phyloP scores from a whole-genome alignment of 2,329 filamentous ascomycete genomes.

The Fusarium bactridioides region DNA sequence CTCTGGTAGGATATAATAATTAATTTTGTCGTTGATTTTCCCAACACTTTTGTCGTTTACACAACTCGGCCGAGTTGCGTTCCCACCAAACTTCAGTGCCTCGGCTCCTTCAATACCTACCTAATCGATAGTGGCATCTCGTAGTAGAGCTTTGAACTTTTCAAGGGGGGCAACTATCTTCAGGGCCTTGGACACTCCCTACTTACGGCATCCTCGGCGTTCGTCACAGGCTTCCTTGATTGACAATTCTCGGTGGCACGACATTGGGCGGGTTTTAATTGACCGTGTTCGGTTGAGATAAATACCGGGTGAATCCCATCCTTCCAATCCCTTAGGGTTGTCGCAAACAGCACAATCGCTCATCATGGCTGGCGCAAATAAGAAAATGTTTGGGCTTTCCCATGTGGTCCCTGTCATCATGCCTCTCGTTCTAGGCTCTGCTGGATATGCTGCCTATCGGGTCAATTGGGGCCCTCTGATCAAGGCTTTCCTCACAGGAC shows the following conservation, averaged over 20 bases:
- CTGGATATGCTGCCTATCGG: constrained; percentile 58
- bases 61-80: constrained; percentile 5
- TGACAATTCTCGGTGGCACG: not conserved
- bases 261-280: not conserved
- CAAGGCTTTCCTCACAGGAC: constrained; percentile 59
- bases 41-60: constrained; percentile 9
- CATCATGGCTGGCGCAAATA: constrained; percentile 46
- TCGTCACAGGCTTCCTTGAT: not conserved
- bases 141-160: not conserved
- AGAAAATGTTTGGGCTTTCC: constrained; percentile 46
- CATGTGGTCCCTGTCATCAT: constrained; percentile 51
- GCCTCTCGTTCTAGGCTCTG: constrained; percentile 51
- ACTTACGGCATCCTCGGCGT: constrained; percentile 2
- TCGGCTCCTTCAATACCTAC: constrained; percentile 21
- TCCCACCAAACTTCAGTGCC: constrained; percentile 30
- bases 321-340: not conserved
- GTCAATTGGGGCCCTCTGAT: constrained; percentile 52
- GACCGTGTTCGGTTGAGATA: not conserved
- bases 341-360: constrained; percentile 6
- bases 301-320: not conserved
- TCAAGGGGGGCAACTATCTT: not conserved
- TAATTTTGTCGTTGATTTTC: not conserved
- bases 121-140: constrained; percentile 19
- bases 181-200: not conserved
- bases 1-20: not conserved